Conservation (phyloP, 345 rosid genomes). For the Boechera retrofracta region DNA sequence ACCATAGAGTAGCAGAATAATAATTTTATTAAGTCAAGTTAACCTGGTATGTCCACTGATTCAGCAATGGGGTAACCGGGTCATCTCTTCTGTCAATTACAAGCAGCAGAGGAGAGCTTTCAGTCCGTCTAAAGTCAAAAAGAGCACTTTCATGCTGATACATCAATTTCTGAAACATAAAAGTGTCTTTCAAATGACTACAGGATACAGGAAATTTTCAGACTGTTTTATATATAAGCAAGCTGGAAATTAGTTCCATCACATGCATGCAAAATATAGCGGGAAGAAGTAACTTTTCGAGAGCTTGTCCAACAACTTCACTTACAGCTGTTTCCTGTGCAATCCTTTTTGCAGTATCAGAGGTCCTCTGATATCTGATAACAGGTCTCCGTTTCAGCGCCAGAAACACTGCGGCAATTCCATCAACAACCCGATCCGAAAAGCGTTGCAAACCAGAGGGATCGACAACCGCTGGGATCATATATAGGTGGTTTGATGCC, state of each 20-base stretch:
- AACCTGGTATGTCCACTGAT: conserved; percentile 99
- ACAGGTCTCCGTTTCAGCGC: conserved; percentile 92
- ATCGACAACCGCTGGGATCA: conserved; percentile 97
- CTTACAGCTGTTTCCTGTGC: conserved; percentile 96
- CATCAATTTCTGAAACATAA: conserved; percentile 82
- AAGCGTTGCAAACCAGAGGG: conserved; percentile 89
- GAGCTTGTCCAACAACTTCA: conserved; percentile 27
- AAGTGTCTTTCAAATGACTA: conserved; percentile 30
- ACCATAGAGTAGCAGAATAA: conserved; percentile 21
- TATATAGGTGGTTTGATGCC: conserved; percentile 78
- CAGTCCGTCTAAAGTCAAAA: conserved; percentile 93
- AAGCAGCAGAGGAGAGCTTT: conserved; percentile 81
- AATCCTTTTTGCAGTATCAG: conserved; percentile 95
- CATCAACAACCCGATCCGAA: conserved; percentile 86
- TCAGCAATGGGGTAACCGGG: conserved; percentile 91
- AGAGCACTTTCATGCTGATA: conserved; percentile 98
- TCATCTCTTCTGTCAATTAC: conserved; percentile 96
- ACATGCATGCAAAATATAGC: not conserved
- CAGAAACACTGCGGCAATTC: conserved; percentile 80
- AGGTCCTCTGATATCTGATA: conserved; percentile 91
- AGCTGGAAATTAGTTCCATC: conserved; percentile 1
- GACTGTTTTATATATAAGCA: conserved; percentile 7
- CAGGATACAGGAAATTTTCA: not conserved
- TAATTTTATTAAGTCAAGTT: conserved; percentile 25
- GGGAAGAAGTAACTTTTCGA: conserved; percentile 10